Percentiles rank a stretch among this genome's conserved stretches.
Conservation (phyloP, 306 rosid genomes). For the Aeschynomene evenia region DNA sequence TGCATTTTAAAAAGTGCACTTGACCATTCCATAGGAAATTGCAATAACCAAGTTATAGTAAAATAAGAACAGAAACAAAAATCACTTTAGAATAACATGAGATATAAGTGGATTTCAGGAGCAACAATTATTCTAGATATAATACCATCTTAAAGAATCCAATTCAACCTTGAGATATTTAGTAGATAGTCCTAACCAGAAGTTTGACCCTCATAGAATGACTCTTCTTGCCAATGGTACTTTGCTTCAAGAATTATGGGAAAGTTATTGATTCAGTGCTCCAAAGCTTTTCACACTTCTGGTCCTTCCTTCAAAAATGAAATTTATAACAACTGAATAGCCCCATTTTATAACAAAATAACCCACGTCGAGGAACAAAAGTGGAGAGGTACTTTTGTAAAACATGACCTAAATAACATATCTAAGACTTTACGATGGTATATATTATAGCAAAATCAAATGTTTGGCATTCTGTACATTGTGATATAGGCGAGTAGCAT, state of each 20-base stretch:
- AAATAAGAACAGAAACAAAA: not conserved
- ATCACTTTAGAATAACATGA: not conserved
- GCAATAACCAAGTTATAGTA: not conserved
- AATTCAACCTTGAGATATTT: too few relatives aligned
- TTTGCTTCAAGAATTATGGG: not conserved
- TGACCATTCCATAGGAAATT: not conserved
- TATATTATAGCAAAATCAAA: not conserved
- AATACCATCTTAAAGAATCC: too few relatives aligned
- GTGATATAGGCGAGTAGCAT: not conserved
- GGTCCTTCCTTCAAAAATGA: not conserved
- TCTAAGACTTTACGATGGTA: not conserved
- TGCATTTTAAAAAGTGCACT: not conserved
- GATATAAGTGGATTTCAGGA: not conserved
- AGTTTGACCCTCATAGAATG: not conserved
- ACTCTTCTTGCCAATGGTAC: not conserved
- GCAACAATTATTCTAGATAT: not conserved
- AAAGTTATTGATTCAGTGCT: not conserved
- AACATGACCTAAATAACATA: not conserved
- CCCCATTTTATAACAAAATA: too few relatives aligned
- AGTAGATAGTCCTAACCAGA: too few relatives aligned
- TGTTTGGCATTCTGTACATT: not conserved
- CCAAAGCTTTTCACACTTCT: not conserved
- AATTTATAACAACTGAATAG: too few relatives aligned
- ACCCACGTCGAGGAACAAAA: not conserved
- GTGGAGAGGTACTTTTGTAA: not conserved